Base-by-base conservation (phyloP, 1,284 basidiomycete species). In the Irpex sp. region DNA sequence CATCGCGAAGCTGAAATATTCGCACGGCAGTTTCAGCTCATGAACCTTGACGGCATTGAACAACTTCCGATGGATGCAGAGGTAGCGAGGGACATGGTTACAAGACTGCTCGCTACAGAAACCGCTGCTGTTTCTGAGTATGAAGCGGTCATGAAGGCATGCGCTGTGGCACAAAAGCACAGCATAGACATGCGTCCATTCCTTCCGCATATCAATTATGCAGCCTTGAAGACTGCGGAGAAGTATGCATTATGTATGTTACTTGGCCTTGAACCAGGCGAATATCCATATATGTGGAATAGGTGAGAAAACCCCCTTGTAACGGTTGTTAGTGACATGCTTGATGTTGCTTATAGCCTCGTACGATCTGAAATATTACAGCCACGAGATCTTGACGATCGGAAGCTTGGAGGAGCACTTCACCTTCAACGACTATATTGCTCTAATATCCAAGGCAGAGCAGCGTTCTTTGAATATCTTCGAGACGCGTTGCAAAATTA, bases 391-490 rank as follows among this genome's bases (percentile, higher is more conserved):
- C 70, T 89, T 9, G 78, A 79, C 59, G 78, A 83, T 58, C 77
- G 82, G 37, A 74, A 79, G 4, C 74, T 89, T 4, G 72, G 79
- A 50, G 79, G 77, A 2, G 83, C 85, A 13, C 78, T 87, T 61
- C 77, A 80, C 0, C 75, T 88, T 51, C 86, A 88, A 63, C 78
- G 82, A n/a, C 71, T 88, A 7, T 88, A 88, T 70, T 82, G 83
- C 0, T 88, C 87, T 0, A 77, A 73, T 17, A 71, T 74, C 21
- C 79, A 83, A 61, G 81, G 86, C 0, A 72, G 83, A 1, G 71
- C 76, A 1, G 81, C 83, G 0, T 89, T 88, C 68, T 89, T 88
- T 66, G 81, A 85, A 59, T 88, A 86, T 70, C 71, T 89, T 4
- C 76, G 75, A 19, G 81, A 81, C 64, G 83, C 83, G 2, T 78